Base-by-base conservation (phyloP, 2,329 filamentous ascomycete species). In the Penicillium sp. region DNA sequence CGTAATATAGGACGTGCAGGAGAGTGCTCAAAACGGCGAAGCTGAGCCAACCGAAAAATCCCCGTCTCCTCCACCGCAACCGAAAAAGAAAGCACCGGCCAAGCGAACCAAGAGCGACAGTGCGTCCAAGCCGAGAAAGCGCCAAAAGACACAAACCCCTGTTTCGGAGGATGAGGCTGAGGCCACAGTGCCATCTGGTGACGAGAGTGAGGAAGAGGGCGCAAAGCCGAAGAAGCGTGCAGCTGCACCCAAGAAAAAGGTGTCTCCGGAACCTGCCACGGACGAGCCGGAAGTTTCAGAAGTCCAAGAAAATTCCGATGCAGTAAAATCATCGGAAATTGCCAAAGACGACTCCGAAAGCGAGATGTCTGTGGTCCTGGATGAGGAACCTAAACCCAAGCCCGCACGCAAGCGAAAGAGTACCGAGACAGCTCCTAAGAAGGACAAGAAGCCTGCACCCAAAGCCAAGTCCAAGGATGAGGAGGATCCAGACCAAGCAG, bases 321-420 rank as follows among this genome's bases (percentile, higher is more conserved):
- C 24, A 7, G 39, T 31, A 29, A 57, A 63, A 52, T 37, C 70
- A 22, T 73, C 31, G 22, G 52, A 74, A 11, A 75, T 72, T 43
- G 80, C 79, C n/a, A 77, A 78, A 65, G 78, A 77, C 22, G 76
- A 68, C 9, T 84, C 83, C 0, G 83, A 87, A 47, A 87, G 82
- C 68, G 88, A 90, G 53, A 78, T 91, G 73, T 93, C 90, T 0
- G 82, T 85, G 4, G 81, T 96, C n/a, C 78, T 95, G 41, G 93
- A 96, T 69, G 90, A 93, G 61, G 80, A 80, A 3, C 84, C 85
- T 29, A 85, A 86, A 49, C 81, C 85, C 27, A 85, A 86, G 50
- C 80, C 81, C 27, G 85, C 82, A 69, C 83, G 81, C 64, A 87
- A 84, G 63, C 64, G 70, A 53, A 74, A 74, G 58, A 70, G 63